These are phyloP conservation scores for Fomitopsis palustris DNA, from an alignment of 1,284 basidiomycete genomes.

Conservation along the genomic window DNA sequence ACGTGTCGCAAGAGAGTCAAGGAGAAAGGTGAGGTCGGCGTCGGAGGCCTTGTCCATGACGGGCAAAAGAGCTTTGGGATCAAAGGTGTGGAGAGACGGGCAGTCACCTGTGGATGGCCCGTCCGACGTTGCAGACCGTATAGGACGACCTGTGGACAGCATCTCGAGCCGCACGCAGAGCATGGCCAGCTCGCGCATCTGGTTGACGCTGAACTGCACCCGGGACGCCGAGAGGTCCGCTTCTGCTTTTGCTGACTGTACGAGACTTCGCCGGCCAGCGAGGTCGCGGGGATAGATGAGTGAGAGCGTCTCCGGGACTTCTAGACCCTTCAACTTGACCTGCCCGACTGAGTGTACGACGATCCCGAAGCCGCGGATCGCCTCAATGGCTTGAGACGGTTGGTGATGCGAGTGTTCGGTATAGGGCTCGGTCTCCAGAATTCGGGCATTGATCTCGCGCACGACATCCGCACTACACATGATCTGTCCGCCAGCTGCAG, in stretches of 20 bases:
- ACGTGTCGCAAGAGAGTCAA: slow-evolving; percentile 74
- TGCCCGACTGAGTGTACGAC: slow-evolving; percentile 82
- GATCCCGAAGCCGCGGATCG: slow-evolving; percentile 74
- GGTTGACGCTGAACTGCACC: slow-evolving; percentile 70
- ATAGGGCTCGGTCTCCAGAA: slow-evolving; percentile 51
- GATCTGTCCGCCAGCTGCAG: slow-evolving; percentile 92
- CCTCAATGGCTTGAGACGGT: slow-evolving; percentile 58
- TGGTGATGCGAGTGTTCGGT: slow-evolving; percentile 58
- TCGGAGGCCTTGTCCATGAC: slow-evolving; percentile 75
- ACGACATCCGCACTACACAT: slow-evolving; percentile 90
- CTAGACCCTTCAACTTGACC: slow-evolving; percentile 90
- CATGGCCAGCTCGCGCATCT: slow-evolving; percentile 75
- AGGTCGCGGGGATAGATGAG: slow-evolving; percentile 82
- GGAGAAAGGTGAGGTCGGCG: slow-evolving; percentile 67
- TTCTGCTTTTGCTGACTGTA: slow-evolving; percentile 9
- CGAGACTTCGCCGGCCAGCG: slow-evolving; percentile 68
- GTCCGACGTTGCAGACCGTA: slow-evolving; percentile 49
- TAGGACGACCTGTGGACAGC: slow-evolving; percentile 51
- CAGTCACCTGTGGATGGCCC: slow-evolving; percentile 27
- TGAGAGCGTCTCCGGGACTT: slow-evolving; percentile 85
- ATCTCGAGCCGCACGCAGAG: slow-evolving; percentile 85
- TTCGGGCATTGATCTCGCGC: slow-evolving; percentile 71
- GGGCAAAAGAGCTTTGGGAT: slow-evolving; percentile 70
- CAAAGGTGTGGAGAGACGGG: slow-evolving; percentile 45
- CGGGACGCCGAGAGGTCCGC: slow-evolving; percentile 47